phyloP scores from a whole-genome alignment of 2,329 filamentous ascomycete genomes.

The Nemania sp. region DNA sequence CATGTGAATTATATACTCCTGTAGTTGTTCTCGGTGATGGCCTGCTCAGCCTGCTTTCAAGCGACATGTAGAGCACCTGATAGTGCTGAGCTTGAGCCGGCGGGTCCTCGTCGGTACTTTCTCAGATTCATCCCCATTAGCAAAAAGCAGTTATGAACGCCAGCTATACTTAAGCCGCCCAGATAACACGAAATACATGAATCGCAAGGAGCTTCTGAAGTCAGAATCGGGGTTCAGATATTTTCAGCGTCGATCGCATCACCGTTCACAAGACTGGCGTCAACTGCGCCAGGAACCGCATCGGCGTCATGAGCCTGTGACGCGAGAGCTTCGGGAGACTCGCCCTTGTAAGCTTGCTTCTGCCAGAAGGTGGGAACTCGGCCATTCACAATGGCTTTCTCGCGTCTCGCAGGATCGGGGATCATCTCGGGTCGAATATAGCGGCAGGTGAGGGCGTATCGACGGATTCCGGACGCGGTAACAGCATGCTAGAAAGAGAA shows the following conservation, averaged over 20 bases:
- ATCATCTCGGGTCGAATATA: constrained; percentile 30
- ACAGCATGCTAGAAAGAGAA: constrained; percentile 27
- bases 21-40: background rate
- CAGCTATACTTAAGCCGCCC: no score
- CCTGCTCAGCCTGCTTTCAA: background rate
- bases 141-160: no score
- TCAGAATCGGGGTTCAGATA: no score
- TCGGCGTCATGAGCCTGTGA: background rate
- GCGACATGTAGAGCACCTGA: no score
- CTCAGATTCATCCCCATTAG: no score
- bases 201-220: no score
- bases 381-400: constrained; percentile 20
- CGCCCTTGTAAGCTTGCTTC: constrained; percentile 21
- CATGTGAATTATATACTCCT: background rate
- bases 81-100: no score
- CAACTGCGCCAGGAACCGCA: background rate
- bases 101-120: no score
- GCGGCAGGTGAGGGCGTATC: constrained; percentile 29
- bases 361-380: constrained; percentile 24
- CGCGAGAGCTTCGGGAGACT: background rate
- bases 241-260: no score
- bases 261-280: no score
- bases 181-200: no score
- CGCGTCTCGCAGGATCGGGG: constrained; percentile 11
- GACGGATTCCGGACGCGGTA: constrained; percentile 10